Conservation (phyloP, 306 rosid genomes). For the Dicorynia guianensis region DNA sequence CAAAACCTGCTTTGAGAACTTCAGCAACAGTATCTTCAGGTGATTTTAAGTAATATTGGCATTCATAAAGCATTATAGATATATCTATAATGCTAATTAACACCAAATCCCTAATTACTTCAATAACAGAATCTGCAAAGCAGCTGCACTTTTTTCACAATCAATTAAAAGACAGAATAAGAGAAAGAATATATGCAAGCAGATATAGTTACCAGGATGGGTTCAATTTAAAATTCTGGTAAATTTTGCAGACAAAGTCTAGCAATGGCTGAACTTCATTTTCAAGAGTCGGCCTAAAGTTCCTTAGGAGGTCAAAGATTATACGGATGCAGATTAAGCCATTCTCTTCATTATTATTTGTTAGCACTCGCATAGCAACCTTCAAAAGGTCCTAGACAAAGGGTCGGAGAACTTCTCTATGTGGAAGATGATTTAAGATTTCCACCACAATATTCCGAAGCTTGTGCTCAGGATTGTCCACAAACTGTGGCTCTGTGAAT, state of each 20-base stretch:
- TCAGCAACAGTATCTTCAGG: too few species aligned
- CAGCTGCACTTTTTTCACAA: too few species aligned
- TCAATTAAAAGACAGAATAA: too few species aligned
- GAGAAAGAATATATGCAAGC: too few species aligned
- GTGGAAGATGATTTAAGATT: constrained; percentile 95
- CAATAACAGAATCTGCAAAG: too few species aligned
- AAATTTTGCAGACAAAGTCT: constrained; percentile 91
- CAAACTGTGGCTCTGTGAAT: constrained; percentile 84
- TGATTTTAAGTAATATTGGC: too few species aligned
- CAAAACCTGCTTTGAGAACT: too few species aligned
- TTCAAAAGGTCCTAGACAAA: constrained; percentile 95
- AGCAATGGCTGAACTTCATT: constrained; percentile 93
- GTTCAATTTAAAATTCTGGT: constrained; percentile 83
- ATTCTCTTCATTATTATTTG: constrained; percentile 93
- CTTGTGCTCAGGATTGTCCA: constrained; percentile 86
- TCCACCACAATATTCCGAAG: constrained; percentile 92
- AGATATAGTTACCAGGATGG: too few species aligned
- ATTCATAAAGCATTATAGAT: too few species aligned
- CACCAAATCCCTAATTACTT: too few species aligned
- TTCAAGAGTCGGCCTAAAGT: constrained; percentile 89
- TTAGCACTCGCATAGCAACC: constrained; percentile 94
- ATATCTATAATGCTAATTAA: too few species aligned
- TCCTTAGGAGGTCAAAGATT: constrained; percentile 92
- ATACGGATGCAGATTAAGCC: constrained; percentile 90
- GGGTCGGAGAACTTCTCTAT: constrained; percentile 98